phyloP scores from a whole-genome alignment of 208 protist genomes.

The Porcisia deanei region DNA sequence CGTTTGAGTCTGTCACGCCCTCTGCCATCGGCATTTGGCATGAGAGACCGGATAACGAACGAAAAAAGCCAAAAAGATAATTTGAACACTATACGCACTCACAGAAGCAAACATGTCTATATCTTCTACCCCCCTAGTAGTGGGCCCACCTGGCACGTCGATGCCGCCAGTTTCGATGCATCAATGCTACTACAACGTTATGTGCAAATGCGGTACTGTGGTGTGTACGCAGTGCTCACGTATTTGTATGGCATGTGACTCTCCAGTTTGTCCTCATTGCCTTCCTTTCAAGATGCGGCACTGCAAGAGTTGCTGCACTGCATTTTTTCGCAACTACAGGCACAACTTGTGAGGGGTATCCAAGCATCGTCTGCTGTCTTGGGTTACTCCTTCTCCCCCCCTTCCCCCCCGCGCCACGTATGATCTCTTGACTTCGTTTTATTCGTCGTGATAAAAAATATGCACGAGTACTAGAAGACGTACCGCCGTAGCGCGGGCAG shows the following conservation, averaged over 20 bases:
- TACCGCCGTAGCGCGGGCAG: not conserved
- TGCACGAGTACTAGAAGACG: not conserved
- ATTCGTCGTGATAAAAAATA: not conserved
- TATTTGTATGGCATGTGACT: conserved; percentile 71
- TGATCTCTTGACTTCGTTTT: not conserved
- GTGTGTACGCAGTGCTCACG: conserved; percentile 63
- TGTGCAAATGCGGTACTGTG: conserved; percentile 55
- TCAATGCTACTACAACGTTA: conserved; percentile 39
- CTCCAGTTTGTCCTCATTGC: conserved; percentile 58
- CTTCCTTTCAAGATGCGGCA: conserved; percentile 62
- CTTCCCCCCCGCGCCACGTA: not conserved
- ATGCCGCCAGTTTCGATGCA: conserved; percentile 31
- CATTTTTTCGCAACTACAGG: conserved; percentile 57
- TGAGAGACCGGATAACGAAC: not conserved
- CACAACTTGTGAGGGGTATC: conserved; percentile 41
- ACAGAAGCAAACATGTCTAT: not conserved
- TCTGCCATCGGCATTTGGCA: not conserved
- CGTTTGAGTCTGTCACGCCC: not conserved
- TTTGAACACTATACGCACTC: not conserved
- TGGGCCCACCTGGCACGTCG: not conserved
- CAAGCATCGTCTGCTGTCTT: not conserved
- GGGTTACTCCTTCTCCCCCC: too few relatives aligned
- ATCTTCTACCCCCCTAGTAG: conserved; percentile 12
- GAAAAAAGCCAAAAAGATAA: not conserved
- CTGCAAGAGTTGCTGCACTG: conserved; percentile 71